A percentile compares a stretch with the other conserved stretches of the same genome.
Conservation (phyloP, 2,329 filamentous ascomycete species). For the Cercospora sp. region DNA sequence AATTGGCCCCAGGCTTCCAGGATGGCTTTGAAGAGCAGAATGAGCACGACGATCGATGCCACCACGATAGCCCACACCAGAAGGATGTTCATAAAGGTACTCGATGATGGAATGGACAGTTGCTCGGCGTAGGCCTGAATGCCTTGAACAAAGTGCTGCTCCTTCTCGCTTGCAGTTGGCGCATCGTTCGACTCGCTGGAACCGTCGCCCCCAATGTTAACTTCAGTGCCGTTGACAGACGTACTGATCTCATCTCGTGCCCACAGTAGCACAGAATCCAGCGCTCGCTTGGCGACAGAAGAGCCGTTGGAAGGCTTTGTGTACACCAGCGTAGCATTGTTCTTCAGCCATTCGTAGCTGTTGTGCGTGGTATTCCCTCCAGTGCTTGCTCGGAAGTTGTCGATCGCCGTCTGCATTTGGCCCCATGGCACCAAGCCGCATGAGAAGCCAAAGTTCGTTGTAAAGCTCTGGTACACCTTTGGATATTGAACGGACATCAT, state of each 20-base stretch:
- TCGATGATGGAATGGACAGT: conserved; percentile 79
- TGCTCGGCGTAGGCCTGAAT: conserved; percentile 82
- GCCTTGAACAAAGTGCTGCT: conserved; percentile 64
- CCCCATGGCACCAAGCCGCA: conserved; percentile 81
- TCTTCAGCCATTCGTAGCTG: conserved; percentile 72
- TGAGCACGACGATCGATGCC: conserved; percentile 77
- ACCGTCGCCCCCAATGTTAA: conserved; percentile 31
- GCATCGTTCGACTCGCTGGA: conserved; percentile 32
- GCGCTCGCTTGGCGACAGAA: conserved; percentile 38
- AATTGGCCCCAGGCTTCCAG: conserved; percentile 91
- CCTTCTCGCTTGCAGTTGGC: conserved; percentile 42
- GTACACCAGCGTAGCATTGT: conserved; percentile 76
- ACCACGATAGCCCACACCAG: conserved; percentile 86
- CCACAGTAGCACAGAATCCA: conserved; percentile 31
- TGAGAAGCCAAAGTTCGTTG: conserved; percentile 92
- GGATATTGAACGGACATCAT: conserved; percentile 94
- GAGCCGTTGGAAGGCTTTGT: conserved; percentile 53
- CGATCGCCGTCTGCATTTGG: conserved; percentile 77
- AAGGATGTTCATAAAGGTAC: conserved; percentile 95
- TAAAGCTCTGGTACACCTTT: conserved; percentile 81
- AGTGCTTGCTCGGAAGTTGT: conserved; percentile 74
- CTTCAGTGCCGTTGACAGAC: conserved; percentile 45
- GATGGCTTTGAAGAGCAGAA: conserved; percentile 86
- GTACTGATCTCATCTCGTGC: conserved; percentile 38
- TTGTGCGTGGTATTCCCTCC: conserved; percentile 84